phyloP scores from a whole-genome alignment of 768 basidiomycete species.

The Nevesoporus exiguus region DNA sequence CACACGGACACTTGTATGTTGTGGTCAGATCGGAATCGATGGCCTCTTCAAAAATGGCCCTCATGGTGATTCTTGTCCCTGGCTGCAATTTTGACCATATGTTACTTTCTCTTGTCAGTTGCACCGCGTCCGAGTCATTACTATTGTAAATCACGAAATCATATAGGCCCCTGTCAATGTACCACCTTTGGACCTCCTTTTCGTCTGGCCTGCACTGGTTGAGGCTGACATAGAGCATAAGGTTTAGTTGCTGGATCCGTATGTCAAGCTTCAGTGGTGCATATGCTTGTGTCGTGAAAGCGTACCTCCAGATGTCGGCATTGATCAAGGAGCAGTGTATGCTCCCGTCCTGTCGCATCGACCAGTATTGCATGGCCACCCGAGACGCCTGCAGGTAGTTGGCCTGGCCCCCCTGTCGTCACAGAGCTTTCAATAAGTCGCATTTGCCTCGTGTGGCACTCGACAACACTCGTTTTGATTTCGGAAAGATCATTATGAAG shows the following conservation, averaged over 20 bases:
- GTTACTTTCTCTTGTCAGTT: neutral
- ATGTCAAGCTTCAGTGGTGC: neutral
- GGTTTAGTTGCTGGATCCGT: neutral
- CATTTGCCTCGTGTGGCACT: neutral
- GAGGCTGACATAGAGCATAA: neutral
- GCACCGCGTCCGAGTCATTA: neutral
- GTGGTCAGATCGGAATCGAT: neutral
- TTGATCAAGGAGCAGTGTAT: neutral
- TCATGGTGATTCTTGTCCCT: neutral
- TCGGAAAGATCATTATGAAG: neutral
- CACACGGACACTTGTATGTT: neutral
- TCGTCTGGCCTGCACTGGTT: neutral
- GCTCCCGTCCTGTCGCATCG: slow-evolving; percentile 1
- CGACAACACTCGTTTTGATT: neutral
- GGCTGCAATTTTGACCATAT: neutral
- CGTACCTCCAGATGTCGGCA: neutral
- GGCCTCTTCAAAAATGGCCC: neutral
- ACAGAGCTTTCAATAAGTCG: neutral
- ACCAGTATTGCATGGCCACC: neutral
- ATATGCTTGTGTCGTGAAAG: no score
- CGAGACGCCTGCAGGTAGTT: neutral
- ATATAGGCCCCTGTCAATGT: neutral
- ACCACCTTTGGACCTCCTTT: neutral
- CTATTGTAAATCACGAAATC: neutral
- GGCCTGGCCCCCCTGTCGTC: neutral